phyloP scores from a whole-genome alignment of 2,329 filamentous ascomycete species.

The Botryotinia narcissicola region DNA sequence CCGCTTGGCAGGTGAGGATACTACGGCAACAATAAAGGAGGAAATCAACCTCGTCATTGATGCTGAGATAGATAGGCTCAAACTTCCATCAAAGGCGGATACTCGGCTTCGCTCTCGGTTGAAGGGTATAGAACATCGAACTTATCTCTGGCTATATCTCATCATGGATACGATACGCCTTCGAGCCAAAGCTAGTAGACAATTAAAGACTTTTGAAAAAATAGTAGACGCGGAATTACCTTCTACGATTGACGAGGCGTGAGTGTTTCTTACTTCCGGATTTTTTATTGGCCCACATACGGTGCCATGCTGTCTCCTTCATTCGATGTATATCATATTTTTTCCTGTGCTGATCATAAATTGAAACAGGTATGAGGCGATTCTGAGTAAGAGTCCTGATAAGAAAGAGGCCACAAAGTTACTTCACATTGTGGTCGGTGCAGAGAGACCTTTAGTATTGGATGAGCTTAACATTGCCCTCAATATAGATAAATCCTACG shows the following conservation, averaged over 20 bases:
- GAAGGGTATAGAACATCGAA: neutral
- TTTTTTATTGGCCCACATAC: no score
- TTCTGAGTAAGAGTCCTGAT: neutral
- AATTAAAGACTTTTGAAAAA: neutral
- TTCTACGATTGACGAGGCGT: neutral
- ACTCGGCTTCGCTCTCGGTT: neutral
- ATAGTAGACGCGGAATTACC: neutral
- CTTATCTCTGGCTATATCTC: constrained; percentile 19
- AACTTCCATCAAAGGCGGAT: neutral
- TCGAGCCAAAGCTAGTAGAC: neutral
- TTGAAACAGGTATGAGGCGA: neutral
- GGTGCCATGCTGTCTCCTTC: no score
- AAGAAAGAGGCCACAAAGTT: neutral
- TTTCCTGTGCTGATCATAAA: neutral
- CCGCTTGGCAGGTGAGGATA: constrained; percentile 10
- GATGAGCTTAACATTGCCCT: constrained; percentile 13
- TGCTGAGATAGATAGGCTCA: neutral
- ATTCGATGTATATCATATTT: neutral
- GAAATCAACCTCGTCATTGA: constrained; percentile 21
- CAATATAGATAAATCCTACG: neutral
- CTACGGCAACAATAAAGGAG: neutral
- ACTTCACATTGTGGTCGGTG: constrained; percentile 1
- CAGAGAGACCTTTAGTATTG: neutral
- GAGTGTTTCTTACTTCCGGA: neutral
- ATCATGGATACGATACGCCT: neutral